These are phyloP conservation scores for Russula abietina DNA, from an alignment of 768 basidiomycete genomes.

Conservation along the genomic window DNA sequence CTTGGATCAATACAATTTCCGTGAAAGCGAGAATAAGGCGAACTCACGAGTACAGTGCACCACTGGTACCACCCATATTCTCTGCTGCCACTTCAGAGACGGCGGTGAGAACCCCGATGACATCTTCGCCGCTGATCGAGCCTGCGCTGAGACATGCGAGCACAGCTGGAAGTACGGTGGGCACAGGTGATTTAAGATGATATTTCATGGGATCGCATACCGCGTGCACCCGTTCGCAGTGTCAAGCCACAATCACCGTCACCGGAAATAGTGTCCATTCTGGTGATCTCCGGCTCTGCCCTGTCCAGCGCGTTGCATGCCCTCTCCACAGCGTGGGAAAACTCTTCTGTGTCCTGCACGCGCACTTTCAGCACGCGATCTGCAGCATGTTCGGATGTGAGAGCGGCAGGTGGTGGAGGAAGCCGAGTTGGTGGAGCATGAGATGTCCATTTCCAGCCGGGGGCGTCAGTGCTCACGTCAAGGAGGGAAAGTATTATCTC, in stretches of 20 bases:
- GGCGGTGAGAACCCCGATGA: slow-evolving; percentile 56
- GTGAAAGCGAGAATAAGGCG: not conserved
- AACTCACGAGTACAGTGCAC: slow-evolving; percentile 83
- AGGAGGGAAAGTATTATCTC: slow-evolving; percentile 56
- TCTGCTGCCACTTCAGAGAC: slow-evolving; percentile 76
- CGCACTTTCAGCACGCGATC: slow-evolving; percentile 27
- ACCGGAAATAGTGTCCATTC: slow-evolving; percentile 86
- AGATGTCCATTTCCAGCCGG: slow-evolving; percentile 84
- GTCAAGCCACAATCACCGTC: slow-evolving; percentile 79
- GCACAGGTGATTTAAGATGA: not conserved
- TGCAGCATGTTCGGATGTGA: slow-evolving; percentile 11
- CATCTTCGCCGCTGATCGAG: slow-evolving; percentile 53
- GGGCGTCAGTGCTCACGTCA: slow-evolving; percentile 59
- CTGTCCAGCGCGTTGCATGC: slow-evolving; percentile 62
- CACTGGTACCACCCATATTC: slow-evolving; percentile 87
- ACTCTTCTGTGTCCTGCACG: slow-evolving; percentile 43
- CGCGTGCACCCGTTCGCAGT: slow-evolving; percentile 68
- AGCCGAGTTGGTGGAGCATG: slow-evolving; percentile 34
- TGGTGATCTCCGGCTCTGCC: slow-evolving; percentile 86
- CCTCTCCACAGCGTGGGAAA: slow-evolving; percentile 48
- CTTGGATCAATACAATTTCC: not conserved
- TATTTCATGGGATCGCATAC: slow-evolving; percentile 32
- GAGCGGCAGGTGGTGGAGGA: slow-evolving; percentile 10
- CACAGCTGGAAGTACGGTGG: slow-evolving; percentile 40
- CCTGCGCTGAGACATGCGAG: slow-evolving; percentile 51